Evolutionary conservation across 176 grass and related monocot genomes (phyloP).

Genomic region (Cocos nucifera): DNA sequence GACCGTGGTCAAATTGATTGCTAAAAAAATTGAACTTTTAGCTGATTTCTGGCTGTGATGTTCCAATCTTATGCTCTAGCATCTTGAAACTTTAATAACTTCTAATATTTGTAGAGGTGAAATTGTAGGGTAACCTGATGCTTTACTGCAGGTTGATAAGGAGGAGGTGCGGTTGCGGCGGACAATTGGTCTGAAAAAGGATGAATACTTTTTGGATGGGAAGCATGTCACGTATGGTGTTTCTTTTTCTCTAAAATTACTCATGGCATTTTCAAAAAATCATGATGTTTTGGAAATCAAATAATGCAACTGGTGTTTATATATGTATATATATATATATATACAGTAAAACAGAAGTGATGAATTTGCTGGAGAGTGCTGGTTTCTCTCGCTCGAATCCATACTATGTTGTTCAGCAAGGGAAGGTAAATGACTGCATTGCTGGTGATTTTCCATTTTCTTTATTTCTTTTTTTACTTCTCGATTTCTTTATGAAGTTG

Average conservation of each 20-base stretch:
- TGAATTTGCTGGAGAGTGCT: slow-evolving; percentile 99
- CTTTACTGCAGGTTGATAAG: slow-evolving; percentile 76
- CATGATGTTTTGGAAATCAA: too few relatives aligned
- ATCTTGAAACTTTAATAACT: too few relatives aligned
- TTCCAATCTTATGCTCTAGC: too few relatives aligned
- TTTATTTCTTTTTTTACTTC: background rate
- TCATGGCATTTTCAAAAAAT: background rate
- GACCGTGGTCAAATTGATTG: too few relatives aligned
- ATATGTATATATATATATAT: too few relatives aligned
- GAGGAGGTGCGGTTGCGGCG: slow-evolving; percentile 88
- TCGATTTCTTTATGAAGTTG: too few relatives aligned
- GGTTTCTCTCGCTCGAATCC: slow-evolving; percentile 98
- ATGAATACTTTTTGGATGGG: slow-evolving; percentile 94
- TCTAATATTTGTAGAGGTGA: too few relatives aligned
- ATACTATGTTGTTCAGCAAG: slow-evolving; percentile 98
- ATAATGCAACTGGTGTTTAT: too few relatives aligned
- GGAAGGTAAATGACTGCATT: slow-evolving; percentile 51
- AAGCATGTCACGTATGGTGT: slow-evolving; percentile 74
- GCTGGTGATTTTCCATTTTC: slow-evolving; percentile 13
- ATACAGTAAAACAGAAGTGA: slow-evolving; percentile 95
- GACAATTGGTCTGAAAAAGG: slow-evolving; percentile 90
- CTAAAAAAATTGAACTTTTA: too few relatives aligned
- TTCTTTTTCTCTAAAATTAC: slow-evolving; percentile 18
- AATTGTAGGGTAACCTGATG: background rate
- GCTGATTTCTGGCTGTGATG: too few relatives aligned